A percentile compares a stretch with the other conserved stretches of the same genome.
Evolutionary conservation across 768 basidiomycete species (phyloP).

Genomic region (Hysterangium stoloniferum): DNA sequence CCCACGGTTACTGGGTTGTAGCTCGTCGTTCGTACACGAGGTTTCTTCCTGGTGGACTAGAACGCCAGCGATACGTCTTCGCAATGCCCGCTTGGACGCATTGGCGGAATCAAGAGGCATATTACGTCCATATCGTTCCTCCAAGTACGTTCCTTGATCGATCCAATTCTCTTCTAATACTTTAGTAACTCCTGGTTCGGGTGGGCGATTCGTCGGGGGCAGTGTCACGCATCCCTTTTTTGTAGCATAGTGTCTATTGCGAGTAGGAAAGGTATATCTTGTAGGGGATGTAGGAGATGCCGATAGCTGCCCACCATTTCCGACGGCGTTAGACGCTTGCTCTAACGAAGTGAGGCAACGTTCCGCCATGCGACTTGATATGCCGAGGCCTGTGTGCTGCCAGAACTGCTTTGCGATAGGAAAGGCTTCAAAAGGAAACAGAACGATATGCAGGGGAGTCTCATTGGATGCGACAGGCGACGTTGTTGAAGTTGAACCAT

Average conservation of each 20-base stretch:
- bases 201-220: too few species aligned
- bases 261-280: constrained; percentile 20
- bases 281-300: constrained; percentile 10
- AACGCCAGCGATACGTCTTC: constrained; percentile 40
- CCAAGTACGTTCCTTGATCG: constrained; percentile 72
- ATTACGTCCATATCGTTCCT: constrained; percentile 93
- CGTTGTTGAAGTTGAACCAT: constrained; percentile 3
- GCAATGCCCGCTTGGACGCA: constrained; percentile 37
- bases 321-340: constrained; percentile 12
- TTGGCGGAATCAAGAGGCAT: constrained; percentile 33
- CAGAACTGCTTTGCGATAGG: constrained; percentile 38
- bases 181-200: too few species aligned
- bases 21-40: constrained; percentile 10
- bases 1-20: constrained; percentile 20
- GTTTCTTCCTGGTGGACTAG: constrained; percentile 22
- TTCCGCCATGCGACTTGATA: constrained; percentile 40
- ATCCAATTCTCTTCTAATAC: constrained; percentile 51
- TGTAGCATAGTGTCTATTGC: constrained; percentile 8
- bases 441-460: constrained; percentile 33
- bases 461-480: neutral
- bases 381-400: constrained; percentile 45
- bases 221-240: neutral
- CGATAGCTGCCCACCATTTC: neutral
- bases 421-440: constrained; percentile 29
- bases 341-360: constrained; percentile 34